Percentiles rank a stretch among this genome's conserved stretches.
Conservation (phyloP, 2,329 filamentous ascomycete species). For the Colletotrichum eremochloae region DNA sequence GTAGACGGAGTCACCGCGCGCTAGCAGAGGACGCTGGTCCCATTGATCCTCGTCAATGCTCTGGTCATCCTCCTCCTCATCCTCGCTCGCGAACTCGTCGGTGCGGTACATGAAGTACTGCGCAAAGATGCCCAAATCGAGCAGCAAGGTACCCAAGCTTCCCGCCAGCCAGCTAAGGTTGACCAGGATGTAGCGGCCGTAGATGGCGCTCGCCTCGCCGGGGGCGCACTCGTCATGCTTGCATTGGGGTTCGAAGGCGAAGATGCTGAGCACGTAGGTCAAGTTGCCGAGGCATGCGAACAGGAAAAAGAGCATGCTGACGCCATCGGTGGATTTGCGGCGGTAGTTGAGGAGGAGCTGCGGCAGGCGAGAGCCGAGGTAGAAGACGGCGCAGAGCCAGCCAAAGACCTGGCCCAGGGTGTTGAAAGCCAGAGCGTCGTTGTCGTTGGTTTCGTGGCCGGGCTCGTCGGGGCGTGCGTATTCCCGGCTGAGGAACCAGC, state of each 20-base stretch:
- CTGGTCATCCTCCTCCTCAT: constrained; percentile 46
- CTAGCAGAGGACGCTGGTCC: constrained; percentile 52
- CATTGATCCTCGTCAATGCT: constrained; percentile 51
- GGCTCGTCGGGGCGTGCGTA: constrained; percentile 54
- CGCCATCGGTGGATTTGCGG: constrained; percentile 91
- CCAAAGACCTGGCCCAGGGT: constrained; percentile 90
- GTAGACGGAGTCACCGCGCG: constrained; percentile 43
- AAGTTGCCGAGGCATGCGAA: constrained; percentile 97
- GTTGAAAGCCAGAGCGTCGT: constrained; percentile 74
- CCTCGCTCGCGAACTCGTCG: constrained; percentile 53
- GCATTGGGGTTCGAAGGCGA: constrained; percentile 88
- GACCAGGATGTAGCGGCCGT: constrained; percentile 86
- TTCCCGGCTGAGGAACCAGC: constrained; percentile 82
- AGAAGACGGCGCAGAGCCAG: constrained; percentile 89
- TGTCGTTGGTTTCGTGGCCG: constrained; percentile 58
- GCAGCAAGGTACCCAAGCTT: constrained; percentile 85
- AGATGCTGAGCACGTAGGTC: constrained; percentile 91
- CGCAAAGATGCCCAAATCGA: constrained; percentile 88
- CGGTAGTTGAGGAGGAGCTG: constrained; percentile 94
- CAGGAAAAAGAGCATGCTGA: constrained; percentile 94
- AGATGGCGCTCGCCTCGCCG: constrained; percentile 76
- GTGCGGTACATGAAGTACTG: constrained; percentile 90
- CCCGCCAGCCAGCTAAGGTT: constrained; percentile 93
- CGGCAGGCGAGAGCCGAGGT: constrained; percentile 89
- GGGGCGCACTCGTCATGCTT: constrained; percentile 65